Conservation (phyloP, 345 rosid species). For the Camelina hispida region DNA sequence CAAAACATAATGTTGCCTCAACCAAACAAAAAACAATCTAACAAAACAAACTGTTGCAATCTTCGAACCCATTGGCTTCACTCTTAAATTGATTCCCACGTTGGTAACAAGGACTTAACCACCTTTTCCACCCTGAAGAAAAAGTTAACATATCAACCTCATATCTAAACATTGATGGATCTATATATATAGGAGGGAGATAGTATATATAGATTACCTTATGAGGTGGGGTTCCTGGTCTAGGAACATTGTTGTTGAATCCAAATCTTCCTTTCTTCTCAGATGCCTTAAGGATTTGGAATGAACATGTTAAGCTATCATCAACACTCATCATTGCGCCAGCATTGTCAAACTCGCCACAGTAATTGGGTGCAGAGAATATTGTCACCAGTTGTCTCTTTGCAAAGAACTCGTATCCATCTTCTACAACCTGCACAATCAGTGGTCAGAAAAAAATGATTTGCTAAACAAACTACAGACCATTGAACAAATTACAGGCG, state of each 20-base stretch:
- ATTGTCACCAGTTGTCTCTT: slow-evolving; percentile 76
- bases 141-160: background rate
- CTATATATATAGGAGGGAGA: background rate
- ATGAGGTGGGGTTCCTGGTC: slow-evolving; percentile 39
- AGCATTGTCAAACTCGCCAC: slow-evolving; percentile 92
- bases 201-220: slow-evolving; percentile 16
- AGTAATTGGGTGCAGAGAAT: slow-evolving; percentile 90
- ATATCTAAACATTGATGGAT: background rate
- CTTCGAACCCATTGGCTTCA: slow-evolving; percentile 21
- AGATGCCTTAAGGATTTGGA: slow-evolving; percentile 78
- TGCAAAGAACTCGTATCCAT: slow-evolving; percentile 88
- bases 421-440: slow-evolving; percentile 76
- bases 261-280: slow-evolving; percentile 56
- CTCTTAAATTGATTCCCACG: background rate
- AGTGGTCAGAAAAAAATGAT: slow-evolving; percentile 12
- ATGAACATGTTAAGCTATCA: slow-evolving; percentile 79
- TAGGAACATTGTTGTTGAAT: slow-evolving; percentile 47
- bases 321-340: slow-evolving; percentile 93
- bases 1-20: background rate
- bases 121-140: slow-evolving; percentile 23
- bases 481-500: too few species aligned
- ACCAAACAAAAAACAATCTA: background rate
- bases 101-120: background rate
- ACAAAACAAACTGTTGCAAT: background rate
- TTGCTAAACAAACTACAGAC: background rate